A percentile compares a stretch with the other conserved stretches of the same genome.
phyloP scores from a whole-genome alignment of 2,329 filamentous ascomycete species.

The Aspergillus terreus region DNA sequence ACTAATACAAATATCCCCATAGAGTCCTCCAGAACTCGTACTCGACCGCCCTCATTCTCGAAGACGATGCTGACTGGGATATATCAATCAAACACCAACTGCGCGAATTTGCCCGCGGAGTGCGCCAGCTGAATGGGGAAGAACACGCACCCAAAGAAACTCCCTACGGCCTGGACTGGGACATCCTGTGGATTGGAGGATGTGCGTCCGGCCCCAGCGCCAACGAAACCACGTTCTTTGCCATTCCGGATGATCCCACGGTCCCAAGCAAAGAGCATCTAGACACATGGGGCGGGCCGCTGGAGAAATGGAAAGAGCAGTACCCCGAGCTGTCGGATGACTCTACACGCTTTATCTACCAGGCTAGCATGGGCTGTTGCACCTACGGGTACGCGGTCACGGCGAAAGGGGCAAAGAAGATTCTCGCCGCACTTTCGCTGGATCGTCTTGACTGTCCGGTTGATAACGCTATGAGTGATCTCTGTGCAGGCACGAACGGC shows the following conservation, averaged over 20 bases:
- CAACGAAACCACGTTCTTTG: constrained; percentile 26
- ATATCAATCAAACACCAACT: constrained; percentile 50
- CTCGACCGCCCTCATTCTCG: constrained; percentile 50
- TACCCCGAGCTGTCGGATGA: constrained; percentile 18
- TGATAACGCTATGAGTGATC: constrained; percentile 46
- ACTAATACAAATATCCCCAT: neutral
- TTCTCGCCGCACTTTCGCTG: constrained; percentile 30
- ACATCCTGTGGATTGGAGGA: constrained; percentile 51
- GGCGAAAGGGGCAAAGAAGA: constrained; percentile 33
- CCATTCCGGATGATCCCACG: constrained; percentile 31
- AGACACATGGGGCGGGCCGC: neutral
- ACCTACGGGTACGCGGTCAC: constrained; percentile 39
- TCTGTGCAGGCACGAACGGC: constrained; percentile 40
- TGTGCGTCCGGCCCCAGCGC: constrained; percentile 35
- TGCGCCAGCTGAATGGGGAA: constrained; percentile 27
- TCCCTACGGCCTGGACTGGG: constrained; percentile 52
- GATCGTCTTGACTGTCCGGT: constrained; percentile 25
- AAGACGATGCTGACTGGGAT: constrained; percentile 60
- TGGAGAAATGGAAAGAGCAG: constrained; percentile 9
- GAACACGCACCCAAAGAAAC: constrained; percentile 27
- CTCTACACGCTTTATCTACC: constrained; percentile 37
- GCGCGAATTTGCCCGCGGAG: constrained; percentile 30
- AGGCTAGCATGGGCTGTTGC: constrained; percentile 31
- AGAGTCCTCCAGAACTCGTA: constrained; percentile 45
- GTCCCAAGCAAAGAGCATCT: constrained; percentile 5